Base-by-base conservation (phyloP, 306 rosid genomes). In the Gynostemma pentaphyllum region DNA sequence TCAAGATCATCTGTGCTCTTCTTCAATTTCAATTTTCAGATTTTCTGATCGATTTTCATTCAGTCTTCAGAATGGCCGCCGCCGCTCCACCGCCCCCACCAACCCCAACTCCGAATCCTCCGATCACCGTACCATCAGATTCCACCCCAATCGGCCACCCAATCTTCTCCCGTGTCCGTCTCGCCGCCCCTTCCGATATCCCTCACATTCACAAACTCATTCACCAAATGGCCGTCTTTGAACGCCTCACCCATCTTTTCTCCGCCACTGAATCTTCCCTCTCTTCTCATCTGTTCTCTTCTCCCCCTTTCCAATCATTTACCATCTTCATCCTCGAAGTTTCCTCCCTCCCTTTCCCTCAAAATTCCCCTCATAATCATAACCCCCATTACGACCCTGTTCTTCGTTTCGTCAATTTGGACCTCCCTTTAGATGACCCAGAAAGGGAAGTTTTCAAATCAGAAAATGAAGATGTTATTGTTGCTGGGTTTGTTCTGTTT, bases 71-170 rank as follows among this genome's bases (percentile, higher is more conserved):
- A 61, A 76, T 83, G 82, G 89, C 84, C 72, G 95, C 95, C 42
- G 91, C 97, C 34, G 96, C 94, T 1, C 95, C 96, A 7, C 95
- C 95, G 1, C 95, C 91, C 2, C 83, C 94, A 0, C 84, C 94
- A 15, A 26, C 87, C 0, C 84, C 90, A 0, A 76, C 74, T 0
- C 81, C 90, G 0, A 66, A 70, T 12, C 75, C 82, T 0, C 53
- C 71, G 14, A 14, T 5, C 12, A 40, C 70, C 10, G 66, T 79
- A 3, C 63, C 80, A 2, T 49, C 74, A 2, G 80, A 62, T 46
- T 67, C 78, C 16, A 23, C 79, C 47, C 81, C 82, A 6, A 28
- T 64, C 0, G 82, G 89, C 1, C 9, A 75, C 75, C 90, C 88
- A 1, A 21, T 85, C 9, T 91, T 91, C 80, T 44, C 92, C 26